phyloP scores from a whole-genome alignment of 2,329 filamentous ascomycete genomes.

The Cordyceps farinosa region DNA sequence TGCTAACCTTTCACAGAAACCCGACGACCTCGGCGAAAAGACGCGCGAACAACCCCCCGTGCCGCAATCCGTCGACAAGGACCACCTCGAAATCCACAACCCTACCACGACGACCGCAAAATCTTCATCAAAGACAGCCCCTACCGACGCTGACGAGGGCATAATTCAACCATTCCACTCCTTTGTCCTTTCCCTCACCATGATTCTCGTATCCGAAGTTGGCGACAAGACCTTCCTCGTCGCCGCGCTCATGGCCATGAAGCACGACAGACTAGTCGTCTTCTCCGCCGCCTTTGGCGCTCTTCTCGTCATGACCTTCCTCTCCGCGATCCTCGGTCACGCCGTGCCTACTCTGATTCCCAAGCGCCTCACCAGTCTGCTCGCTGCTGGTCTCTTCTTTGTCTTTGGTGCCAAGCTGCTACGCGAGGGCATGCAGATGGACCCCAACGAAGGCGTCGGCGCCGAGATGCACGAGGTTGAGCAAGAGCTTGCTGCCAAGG shows the following conservation, averaged over 20 bases:
- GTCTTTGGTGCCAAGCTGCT: slow-evolving; percentile 84
- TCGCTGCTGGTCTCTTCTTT: slow-evolving; percentile 81
- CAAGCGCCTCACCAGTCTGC: slow-evolving; percentile 83
- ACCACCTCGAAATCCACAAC: slow-evolving; percentile 54
- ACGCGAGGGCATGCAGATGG: slow-evolving; percentile 84
- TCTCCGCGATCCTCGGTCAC: slow-evolving; percentile 90
- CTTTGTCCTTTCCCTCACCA: slow-evolving; percentile 85
- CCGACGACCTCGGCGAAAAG: slow-evolving; percentile 72
- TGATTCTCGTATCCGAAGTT: slow-evolving; percentile 96
- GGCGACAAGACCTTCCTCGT: slow-evolving; percentile 99
- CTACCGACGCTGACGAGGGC: slow-evolving; percentile 43
- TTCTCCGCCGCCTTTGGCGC: slow-evolving; percentile 94
- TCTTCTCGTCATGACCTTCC: slow-evolving; percentile 87
- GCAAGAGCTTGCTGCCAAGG: slow-evolving; percentile 88
- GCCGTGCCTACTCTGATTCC: slow-evolving; percentile 86
- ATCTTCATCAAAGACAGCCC: slow-evolving; percentile 27
- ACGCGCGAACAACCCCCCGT: slow-evolving; percentile 70
- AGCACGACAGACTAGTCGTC: slow-evolving; percentile 87
- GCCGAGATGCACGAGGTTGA: slow-evolving; percentile 99
- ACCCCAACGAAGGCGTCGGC: slow-evolving; percentile 82
- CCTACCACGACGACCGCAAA: slow-evolving; percentile 23
- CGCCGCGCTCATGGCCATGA: slow-evolving; percentile 98
- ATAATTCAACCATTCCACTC: slow-evolving; percentile 82
- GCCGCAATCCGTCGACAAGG: slow-evolving; percentile 62
- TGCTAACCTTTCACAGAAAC: slow-evolving; percentile 56